Percentiles rank a stretch among this genome's conserved stretches.
phyloP scores from a whole-genome alignment of 2,329 filamentous ascomycete species.

The Septoria linicola region DNA sequence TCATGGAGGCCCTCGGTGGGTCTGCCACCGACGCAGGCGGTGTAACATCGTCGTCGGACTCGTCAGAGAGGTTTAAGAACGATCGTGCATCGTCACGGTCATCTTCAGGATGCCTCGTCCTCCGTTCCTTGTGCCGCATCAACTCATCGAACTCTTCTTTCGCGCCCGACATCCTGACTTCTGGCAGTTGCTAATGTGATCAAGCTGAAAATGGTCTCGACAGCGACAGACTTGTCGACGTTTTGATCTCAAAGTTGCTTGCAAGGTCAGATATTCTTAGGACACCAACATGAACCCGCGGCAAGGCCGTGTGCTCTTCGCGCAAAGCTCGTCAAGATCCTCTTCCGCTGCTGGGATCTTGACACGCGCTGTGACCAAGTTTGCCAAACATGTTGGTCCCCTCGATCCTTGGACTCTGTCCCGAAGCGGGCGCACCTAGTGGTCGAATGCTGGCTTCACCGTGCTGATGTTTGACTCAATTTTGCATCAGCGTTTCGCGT shows the following conservation, averaged over 20 bases:
- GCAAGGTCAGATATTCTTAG: constrained; percentile 17
- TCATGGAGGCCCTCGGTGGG: constrained; percentile 44
- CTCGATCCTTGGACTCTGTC: background rate
- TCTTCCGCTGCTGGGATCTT: constrained; percentile 17
- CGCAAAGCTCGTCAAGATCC: constrained; percentile 14
- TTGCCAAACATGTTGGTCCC: constrained; percentile 10
- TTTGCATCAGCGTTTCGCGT: too few relatives aligned
- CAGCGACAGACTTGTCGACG: constrained; percentile 7
- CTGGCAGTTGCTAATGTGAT: background rate
- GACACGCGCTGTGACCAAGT: constrained; percentile 10
- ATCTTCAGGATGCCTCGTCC: constrained; percentile 52
- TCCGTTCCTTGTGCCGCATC: constrained; percentile 47
- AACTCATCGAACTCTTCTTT: constrained; percentile 55
- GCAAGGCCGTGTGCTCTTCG: constrained; percentile 5
- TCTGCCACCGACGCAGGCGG: constrained; percentile 60
- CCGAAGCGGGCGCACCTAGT: background rate
- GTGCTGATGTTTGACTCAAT: background rate
- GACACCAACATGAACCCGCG: constrained; percentile 1
- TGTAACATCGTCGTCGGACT: constrained; percentile 32
- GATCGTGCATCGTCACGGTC: constrained; percentile 44
- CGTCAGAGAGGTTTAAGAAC: constrained; percentile 47
- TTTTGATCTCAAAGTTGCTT: constrained; percentile 15
- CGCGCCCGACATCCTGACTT: constrained; percentile 46
- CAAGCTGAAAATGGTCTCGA: background rate
- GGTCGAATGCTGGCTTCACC: background rate